Evolutionary conservation across 495 filamentous ascomycete species (phyloP).

Genomic region (Penicillium goetzii): DNA sequence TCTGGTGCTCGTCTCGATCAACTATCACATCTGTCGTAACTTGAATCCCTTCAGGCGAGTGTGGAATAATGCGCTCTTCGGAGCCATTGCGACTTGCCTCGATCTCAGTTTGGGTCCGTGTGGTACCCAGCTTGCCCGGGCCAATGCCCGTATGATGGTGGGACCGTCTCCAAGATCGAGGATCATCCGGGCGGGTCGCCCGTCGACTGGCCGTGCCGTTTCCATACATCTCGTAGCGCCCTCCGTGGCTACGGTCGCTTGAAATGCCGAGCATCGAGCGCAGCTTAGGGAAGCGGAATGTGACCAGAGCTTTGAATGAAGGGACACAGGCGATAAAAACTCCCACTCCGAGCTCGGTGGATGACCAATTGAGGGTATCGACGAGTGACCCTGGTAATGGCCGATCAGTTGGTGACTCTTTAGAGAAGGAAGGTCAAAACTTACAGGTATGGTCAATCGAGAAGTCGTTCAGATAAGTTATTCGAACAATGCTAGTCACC

Average conservation of each 20-base stretch:
- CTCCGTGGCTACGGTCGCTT: constrained; percentile 2
- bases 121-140: constrained; percentile 3
- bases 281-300: constrained; percentile 15
- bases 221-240: constrained; percentile 3
- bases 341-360: constrained; percentile 16
- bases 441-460: constrained; percentile 20
- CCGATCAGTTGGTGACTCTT: not conserved
- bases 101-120: not conserved
- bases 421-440: not conserved
- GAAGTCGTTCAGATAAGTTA: constrained; percentile 19
- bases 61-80: constrained; percentile 4
- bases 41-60: not conserved
- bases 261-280: constrained; percentile 6
- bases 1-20: not conserved
- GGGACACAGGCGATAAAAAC: constrained; percentile 20
- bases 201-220: not conserved
- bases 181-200: constrained; percentile 6
- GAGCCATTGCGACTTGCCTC: constrained; percentile 8
- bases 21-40: constrained; percentile 10
- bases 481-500: constrained; percentile 23
- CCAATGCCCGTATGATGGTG: not conserved
- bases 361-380: constrained; percentile 20
- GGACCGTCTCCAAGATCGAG: constrained; percentile 11
- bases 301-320: constrained; percentile 22
- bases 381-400: constrained; percentile 15